Evolutionary conservation across 805 yeast genomes (phyloP).

Genomic region (Ogataea haglerorum): DNA sequence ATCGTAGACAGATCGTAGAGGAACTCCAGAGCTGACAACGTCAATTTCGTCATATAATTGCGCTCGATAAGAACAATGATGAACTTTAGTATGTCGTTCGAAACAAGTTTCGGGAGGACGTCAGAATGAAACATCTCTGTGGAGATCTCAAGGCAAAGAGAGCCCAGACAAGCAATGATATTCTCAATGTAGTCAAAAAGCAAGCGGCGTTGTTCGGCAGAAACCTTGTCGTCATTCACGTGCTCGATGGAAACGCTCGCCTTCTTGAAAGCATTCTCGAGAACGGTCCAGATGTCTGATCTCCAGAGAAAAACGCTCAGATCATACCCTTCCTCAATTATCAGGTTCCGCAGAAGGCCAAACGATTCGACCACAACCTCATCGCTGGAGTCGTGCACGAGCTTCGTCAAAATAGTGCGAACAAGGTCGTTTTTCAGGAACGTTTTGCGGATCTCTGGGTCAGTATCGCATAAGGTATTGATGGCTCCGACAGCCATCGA

Average conservation of each 20-base stretch:
- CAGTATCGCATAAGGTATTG: constrained; percentile 62
- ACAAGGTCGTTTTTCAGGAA: constrained; percentile 72
- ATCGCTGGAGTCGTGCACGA: constrained; percentile 62
- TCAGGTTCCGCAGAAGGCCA: constrained; percentile 77
- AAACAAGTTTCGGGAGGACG: constrained; percentile 23
- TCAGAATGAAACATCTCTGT: constrained; percentile 43
- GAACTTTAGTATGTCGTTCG: constrained; percentile 32
- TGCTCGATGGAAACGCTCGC: constrained; percentile 47
- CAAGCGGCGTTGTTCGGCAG: constrained; percentile 37
- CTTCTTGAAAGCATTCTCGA: constrained; percentile 51
- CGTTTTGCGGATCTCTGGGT: constrained; percentile 54
- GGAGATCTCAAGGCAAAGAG: constrained; percentile 56
- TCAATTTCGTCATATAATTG: constrained; percentile 27
- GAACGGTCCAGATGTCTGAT: constrained; percentile 65
- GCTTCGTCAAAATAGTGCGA: constrained; percentile 57
- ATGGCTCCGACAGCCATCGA: constrained; percentile 75
- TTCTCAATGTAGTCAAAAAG: constrained; percentile 71
- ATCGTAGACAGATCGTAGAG: constrained; percentile 31
- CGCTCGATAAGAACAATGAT: constrained; percentile 37
- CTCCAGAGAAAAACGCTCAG: constrained; percentile 74
- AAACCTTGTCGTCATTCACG: constrained; percentile 29
- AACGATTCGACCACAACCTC: constrained; percentile 79
- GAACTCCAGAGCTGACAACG: constrained; percentile 23
- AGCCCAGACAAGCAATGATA: constrained; percentile 62
- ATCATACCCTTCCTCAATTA: constrained; percentile 86